phyloP scores from a whole-genome alignment of 495 filamentous ascomycete genomes.

The Baudoinia panamericana region DNA sequence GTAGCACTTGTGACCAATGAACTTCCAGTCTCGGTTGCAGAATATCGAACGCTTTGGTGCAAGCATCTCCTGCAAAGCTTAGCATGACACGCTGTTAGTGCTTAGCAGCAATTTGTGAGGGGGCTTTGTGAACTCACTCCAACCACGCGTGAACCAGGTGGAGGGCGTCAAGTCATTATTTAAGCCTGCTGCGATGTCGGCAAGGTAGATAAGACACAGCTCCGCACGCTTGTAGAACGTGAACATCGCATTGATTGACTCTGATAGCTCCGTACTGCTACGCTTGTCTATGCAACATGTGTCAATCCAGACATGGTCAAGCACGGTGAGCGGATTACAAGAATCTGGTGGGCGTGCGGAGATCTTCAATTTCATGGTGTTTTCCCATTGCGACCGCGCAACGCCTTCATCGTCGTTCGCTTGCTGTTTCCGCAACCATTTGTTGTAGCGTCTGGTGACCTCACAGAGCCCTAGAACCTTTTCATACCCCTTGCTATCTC shows the following conservation, averaged over 20 bases:
- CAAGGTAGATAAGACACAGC: constrained; percentile 13
- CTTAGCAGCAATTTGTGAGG: neutral
- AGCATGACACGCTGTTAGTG: too few relatives aligned
- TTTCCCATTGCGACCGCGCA: too few relatives aligned
- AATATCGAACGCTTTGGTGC: constrained; percentile 9
- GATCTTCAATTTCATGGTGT: too few relatives aligned
- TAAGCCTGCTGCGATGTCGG: constrained; percentile 9
- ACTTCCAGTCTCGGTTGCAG: constrained; percentile 8
- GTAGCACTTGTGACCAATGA: too few relatives aligned
- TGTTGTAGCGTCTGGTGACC: neutral
- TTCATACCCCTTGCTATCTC: neutral
- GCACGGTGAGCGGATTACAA: too few relatives aligned
- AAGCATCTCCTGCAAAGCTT: constrained; percentile 12
- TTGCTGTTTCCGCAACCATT: neutral
- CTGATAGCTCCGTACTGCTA: constrained; percentile 14
- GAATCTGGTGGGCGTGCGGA: too few relatives aligned
- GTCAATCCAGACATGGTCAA: constrained; percentile 13
- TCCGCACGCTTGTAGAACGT: constrained; percentile 2
- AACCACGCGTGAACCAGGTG: constrained; percentile 16
- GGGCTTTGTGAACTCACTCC: neutral
- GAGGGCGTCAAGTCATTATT: too few relatives aligned
- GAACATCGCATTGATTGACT: constrained; percentile 16
- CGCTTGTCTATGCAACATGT: constrained; percentile 19
- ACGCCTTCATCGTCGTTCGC: too few relatives aligned
- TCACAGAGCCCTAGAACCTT: neutral